phyloP scores from a whole-genome alignment of 345 rosid genomes.

The Brassica juncea region DNA sequence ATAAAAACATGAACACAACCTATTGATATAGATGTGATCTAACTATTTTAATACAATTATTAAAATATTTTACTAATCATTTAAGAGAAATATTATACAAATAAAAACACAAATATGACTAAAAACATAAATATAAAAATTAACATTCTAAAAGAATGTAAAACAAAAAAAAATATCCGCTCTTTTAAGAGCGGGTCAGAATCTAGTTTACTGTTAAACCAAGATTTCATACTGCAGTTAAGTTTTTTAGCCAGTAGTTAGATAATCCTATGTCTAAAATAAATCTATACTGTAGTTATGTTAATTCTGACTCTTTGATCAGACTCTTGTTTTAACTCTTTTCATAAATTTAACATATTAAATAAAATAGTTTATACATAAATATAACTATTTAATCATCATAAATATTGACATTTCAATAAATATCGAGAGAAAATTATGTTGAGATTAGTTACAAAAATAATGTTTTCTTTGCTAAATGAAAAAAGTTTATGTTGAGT shows the following conservation, averaged over 20 bases:
- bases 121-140: no score
- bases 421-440: not conserved
- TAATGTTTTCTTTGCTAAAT: not conserved
- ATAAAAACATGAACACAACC: no score
- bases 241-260: not conserved
- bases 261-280: not conserved
- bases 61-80: no score
- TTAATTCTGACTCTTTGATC: not conserved
- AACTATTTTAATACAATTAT: no score
- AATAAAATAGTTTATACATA: not conserved
- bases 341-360: not conserved
- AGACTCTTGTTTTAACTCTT: not conserved
- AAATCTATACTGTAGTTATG: not conserved
- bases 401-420: not conserved
- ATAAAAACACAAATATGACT: no score
- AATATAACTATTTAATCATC: not conserved
- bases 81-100: no score
- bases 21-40: no score
- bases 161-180: no score
- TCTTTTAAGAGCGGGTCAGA: no score
- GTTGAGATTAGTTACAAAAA: not conserved
- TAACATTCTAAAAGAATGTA: no score
- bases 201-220: not conserved
- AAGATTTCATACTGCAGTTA: not conserved
- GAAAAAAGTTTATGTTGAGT: slow-evolving; percentile 7